phyloP scores from a whole-genome alignment of 805 yeast species.

The Yarrowia sp. region DNA sequence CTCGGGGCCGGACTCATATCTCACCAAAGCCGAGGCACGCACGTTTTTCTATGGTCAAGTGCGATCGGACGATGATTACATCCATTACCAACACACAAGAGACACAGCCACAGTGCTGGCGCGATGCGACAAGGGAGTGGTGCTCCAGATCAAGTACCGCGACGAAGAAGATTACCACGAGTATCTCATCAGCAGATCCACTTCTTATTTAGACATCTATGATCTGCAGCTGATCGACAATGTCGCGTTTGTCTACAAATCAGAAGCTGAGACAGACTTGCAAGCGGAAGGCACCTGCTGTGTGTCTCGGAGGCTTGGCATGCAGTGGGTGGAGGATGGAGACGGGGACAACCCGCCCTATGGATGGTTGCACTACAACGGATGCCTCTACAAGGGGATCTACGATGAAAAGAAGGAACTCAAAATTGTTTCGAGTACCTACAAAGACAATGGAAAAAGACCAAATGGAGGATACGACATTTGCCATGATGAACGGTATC shows the following conservation, averaged over 20 bases:
- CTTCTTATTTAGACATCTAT: neutral
- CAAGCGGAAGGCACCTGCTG: neutral
- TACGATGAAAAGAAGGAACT: neutral
- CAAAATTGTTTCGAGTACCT: neutral
- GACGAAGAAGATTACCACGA: neutral
- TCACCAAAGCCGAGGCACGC: neutral
- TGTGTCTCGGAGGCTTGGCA: neutral
- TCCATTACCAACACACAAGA: neutral
- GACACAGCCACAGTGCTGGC: neutral
- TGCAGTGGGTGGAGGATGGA: neutral
- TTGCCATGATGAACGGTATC: neutral
- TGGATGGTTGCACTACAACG: neutral
- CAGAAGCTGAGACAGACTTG: neutral
- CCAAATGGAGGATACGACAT: neutral
- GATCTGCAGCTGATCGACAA: neutral
- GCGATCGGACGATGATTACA: neutral
- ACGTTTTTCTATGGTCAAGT: neutral
- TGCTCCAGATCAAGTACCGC: neutral
- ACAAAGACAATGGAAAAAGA: neutral
- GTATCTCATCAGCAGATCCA: neutral
- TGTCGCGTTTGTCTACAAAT: neutral
- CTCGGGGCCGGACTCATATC: neutral
- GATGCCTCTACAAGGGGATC: neutral
- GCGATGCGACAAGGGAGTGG: neutral
- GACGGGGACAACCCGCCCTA: neutral